phyloP scores from a whole-genome alignment of 768 basidiomycete genomes.

The Boletus subcaerulescens region DNA sequence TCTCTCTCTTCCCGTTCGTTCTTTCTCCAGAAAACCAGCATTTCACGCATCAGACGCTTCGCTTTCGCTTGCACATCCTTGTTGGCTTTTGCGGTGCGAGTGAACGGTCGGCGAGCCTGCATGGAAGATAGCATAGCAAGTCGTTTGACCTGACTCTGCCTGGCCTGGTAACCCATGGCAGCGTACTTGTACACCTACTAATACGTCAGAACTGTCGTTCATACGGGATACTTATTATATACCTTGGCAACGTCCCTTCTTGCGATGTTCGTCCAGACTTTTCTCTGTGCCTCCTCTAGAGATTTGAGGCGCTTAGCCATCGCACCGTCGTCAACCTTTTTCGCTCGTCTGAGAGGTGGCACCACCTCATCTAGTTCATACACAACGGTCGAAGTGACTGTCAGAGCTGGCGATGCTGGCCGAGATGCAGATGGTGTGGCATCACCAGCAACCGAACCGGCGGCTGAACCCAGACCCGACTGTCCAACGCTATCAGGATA shows the following conservation, averaged over 20 bases:
- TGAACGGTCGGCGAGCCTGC: constrained; percentile 75
- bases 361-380: constrained; percentile 70
- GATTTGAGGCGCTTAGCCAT: constrained; percentile 74
- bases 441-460: constrained; percentile 58
- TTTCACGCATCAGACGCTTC: constrained; percentile 89
- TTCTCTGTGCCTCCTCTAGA: constrained; percentile 80
- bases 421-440: constrained; percentile 66
- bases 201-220: constrained; percentile 4
- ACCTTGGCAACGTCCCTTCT: constrained; percentile 83
- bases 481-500: constrained; percentile 50
- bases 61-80: constrained; percentile 85
- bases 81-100: constrained; percentile 67
- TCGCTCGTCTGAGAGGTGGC: constrained; percentile 71
- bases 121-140: constrained; percentile 71
- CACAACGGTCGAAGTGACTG: constrained; percentile 54
- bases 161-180: constrained; percentile 59
- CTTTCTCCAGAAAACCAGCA: constrained; percentile 97
- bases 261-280: constrained; percentile 90
- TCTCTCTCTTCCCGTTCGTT: constrained; percentile 97
- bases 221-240: background rate
- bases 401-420: constrained; percentile 62
- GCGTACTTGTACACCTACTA: constrained; percentile 79
- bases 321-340: constrained; percentile 68
- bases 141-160: constrained; percentile 69
- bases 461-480: constrained; percentile 48